Evolutionary conservation across 192 early-diverging fungal species (phyloP).

Genomic region (Entophlyctis luteolus): DNA sequence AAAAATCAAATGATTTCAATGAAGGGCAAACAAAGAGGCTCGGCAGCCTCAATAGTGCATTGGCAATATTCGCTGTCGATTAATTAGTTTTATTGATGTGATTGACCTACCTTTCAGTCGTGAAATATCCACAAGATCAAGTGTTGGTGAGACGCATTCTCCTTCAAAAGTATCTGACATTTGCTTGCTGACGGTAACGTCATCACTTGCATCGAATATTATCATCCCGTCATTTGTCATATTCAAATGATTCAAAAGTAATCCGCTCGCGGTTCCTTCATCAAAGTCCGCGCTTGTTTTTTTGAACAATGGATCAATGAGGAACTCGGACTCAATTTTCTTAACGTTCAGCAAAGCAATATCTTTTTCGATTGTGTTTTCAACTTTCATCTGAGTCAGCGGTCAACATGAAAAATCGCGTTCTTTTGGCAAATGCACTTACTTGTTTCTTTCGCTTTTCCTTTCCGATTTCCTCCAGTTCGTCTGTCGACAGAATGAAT

Average conservation of each 20-base stretch:
- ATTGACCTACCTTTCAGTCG: constrained; percentile 37
- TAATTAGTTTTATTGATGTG: too few species aligned
- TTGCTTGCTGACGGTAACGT: constrained; percentile 34
- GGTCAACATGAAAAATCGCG: too few species aligned
- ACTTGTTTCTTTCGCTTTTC: background rate
- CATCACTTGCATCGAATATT: constrained; percentile 92
- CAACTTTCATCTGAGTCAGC: constrained; percentile 10
- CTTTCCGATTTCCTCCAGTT: constrained; percentile 11
- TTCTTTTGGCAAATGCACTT: background rate
- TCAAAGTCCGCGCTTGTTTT: constrained; percentile 99
- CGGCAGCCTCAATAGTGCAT: constrained; percentile 38
- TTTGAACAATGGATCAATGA: constrained; percentile 92
- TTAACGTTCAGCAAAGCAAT: constrained; percentile 72
- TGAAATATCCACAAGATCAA: constrained; percentile 37
- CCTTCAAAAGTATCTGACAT: constrained; percentile 13
- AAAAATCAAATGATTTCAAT: constrained; percentile 67
- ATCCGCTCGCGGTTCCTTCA: constrained; percentile 88
- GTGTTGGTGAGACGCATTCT: background rate
- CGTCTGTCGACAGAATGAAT: constrained; percentile 6
- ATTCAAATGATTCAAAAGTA: constrained; percentile 82
- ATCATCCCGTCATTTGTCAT: constrained; percentile 80
- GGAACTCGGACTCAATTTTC: constrained; percentile 86
- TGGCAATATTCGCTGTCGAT: too few species aligned
- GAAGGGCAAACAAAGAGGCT: constrained; percentile 63
- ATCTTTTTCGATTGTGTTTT: constrained; percentile 78